A percentile compares a stretch with the other conserved stretches of the same genome.
Conservation (phyloP, 176 grass and related monocot species). For the Oryza punctata region DNA sequence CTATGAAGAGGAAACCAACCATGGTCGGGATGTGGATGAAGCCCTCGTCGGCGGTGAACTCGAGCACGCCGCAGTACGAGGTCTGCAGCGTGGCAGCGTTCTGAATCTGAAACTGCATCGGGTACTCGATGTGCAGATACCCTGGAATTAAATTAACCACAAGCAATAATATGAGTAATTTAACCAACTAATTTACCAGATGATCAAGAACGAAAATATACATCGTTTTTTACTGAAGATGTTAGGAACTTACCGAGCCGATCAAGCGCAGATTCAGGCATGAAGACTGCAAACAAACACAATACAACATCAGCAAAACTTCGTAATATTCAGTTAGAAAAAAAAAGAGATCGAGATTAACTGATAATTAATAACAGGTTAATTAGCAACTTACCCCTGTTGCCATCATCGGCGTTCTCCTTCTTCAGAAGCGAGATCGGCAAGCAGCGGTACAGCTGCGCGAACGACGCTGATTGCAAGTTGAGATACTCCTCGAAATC, state of each 20-base stretch:
- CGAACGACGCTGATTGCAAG: not conserved
- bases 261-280: constrained; percentile 78
- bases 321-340: not conserved
- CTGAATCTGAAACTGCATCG: constrained; percentile 64
- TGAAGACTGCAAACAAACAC: constrained; percentile 52
- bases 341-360: not conserved
- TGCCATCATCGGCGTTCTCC: not conserved
- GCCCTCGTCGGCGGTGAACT: constrained; percentile 78
- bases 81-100: constrained; percentile 37
- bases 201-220: not conserved
- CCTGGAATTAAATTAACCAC: not conserved
- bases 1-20: constrained; percentile 27
- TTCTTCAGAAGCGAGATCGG: not conserved
- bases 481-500: constrained; percentile 31
- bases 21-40: constrained; percentile 72
- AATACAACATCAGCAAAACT: not conserved
- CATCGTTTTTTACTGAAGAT: not conserved
- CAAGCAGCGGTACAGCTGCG: constrained; percentile 37
- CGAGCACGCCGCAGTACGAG: constrained; percentile 67
- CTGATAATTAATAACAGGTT: not conserved
- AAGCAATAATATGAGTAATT: not conserved
- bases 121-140: constrained; percentile 44
- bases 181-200: not conserved
- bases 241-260: constrained; percentile 39
- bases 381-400: not conserved